Base-by-base conservation (phyloP, 495 filamentous ascomycete genomes). In the Pseudevernia furfuracea region DNA sequence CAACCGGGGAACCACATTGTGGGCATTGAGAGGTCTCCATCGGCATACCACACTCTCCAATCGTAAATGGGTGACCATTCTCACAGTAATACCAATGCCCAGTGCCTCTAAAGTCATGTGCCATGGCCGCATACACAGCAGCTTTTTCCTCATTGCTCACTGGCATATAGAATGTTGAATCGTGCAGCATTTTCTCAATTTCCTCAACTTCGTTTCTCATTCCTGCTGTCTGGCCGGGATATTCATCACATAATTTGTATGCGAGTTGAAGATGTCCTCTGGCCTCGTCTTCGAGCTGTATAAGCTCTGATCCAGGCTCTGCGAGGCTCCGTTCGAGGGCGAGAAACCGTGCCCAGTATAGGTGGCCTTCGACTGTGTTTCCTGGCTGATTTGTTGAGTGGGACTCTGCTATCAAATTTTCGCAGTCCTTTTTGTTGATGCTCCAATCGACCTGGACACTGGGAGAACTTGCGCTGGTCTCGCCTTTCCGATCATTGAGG, bases 11-110 rank as follows among this genome's bases (percentile, higher is more conserved):
- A 15, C 78, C 80, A 68, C 87, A 91, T 64, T 90, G 80, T 6
- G 89, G 88, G 64, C 88, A 92, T 34, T 68, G 66, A 4, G 86
- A 77, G 59, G 66, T 60, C 72, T 90, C 63, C 80, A 88, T 86
- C 0, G 88, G 83, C 77, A 82, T 83, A 14, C 88, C 89, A 71
- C 89, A 92, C 66, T 91, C 83, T 0, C 88, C 87, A 14, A 69
- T 30, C 17, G 60, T 64, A 17, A 67, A 67, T 4, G 87, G 84
- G 73, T 90, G 84, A 0, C 82, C 81, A 73, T 90, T 89, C 48
- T 60, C 72, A 64, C 87, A 90, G 21, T 78, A 78, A 72, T 89
- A 90, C 87, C 85, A 89, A 71, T 88, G 85, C 0, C 86, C 85
- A 8, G 79, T 86, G 4, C 80, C 78, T 2, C 43, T 64, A 38